phyloP scores from a whole-genome alignment of 441 rosid species.

The Biscutella laevigata region DNA sequence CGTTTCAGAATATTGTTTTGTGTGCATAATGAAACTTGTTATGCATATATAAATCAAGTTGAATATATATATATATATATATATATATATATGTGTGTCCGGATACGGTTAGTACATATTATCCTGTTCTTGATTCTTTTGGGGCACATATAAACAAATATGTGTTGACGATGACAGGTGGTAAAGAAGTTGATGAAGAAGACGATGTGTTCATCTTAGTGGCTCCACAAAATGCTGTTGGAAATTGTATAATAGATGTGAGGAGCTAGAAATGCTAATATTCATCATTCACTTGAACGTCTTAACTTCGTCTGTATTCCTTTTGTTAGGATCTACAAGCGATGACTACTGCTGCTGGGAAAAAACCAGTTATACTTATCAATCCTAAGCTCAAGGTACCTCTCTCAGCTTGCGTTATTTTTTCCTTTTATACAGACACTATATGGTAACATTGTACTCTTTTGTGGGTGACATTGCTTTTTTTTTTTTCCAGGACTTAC shows the following conservation, averaged over 20 bases:
- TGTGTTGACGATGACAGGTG: constrained; percentile 32
- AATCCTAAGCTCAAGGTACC: constrained; percentile 84
- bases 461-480: not conserved
- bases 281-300: not conserved
- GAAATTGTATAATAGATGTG: constrained; percentile 87
- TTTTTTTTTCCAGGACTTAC: constrained; percentile 97
- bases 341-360: constrained; percentile 87
- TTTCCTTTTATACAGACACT: not conserved
- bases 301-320: not conserved
- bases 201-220: constrained; percentile 86
- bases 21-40: not conserved
- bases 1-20: not conserved
- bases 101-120: not conserved
- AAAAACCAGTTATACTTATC: constrained; percentile 73
- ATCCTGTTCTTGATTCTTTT: not conserved
- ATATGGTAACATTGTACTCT: not conserved
- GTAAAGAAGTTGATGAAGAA: constrained; percentile 65
- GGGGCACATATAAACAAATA: constrained; percentile 9
- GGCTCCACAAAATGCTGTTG: constrained; percentile 96
- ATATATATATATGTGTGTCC: too few species aligned
- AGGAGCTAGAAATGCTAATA: constrained; percentile 21
- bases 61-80: too few species aligned
- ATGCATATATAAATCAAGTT: constrained; percentile 6
- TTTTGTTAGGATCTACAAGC: constrained; percentile 71
- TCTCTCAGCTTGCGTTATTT: not conserved